These are phyloP conservation scores for Eutrema salsugineum DNA, from an alignment of 441 rosid genomes.

Conservation along the genomic window DNA sequence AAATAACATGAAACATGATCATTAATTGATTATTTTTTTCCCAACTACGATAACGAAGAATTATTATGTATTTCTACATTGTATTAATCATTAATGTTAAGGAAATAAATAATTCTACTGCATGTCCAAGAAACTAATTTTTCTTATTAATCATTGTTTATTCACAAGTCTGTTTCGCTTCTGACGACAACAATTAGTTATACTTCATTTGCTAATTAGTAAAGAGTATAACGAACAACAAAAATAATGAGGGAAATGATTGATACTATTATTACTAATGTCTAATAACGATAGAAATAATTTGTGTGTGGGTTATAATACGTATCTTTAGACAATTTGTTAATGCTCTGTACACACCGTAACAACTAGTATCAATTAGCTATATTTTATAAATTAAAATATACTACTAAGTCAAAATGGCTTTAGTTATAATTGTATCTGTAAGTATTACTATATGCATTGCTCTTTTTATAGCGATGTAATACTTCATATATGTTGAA, in stretches of 20 bases:
- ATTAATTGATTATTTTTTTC: neutral
- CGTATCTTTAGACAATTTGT: neutral
- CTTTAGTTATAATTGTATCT: too few species aligned
- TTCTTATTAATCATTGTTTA: slow-evolving; percentile 17
- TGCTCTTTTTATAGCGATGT: too few species aligned
- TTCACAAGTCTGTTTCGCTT: slow-evolving; percentile 5
- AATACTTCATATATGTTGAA: too few species aligned
- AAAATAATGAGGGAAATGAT: slow-evolving; percentile 3
- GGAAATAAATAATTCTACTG: neutral
- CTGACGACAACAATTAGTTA: slow-evolving; percentile 21
- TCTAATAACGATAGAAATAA: neutral
- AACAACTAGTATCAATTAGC: neutral
- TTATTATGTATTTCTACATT: neutral
- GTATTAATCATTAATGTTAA: slow-evolving; percentile 6
- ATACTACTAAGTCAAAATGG: too few species aligned
- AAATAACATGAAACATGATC: slow-evolving; percentile 15
- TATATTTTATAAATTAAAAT: neutral
- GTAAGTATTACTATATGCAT: too few species aligned
- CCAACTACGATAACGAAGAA: neutral
- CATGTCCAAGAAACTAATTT: slow-evolving; percentile 4
- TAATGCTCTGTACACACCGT: neutral
- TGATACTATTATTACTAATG: neutral
- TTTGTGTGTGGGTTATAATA: neutral
- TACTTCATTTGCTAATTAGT: slow-evolving; percentile 10
- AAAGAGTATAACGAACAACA: slow-evolving; percentile 15